A percentile compares a stretch with the other conserved stretches of the same genome.
phyloP scores from a whole-genome alignment of 2,329 filamentous ascomycete species.

The Microdochium bolleyi region DNA sequence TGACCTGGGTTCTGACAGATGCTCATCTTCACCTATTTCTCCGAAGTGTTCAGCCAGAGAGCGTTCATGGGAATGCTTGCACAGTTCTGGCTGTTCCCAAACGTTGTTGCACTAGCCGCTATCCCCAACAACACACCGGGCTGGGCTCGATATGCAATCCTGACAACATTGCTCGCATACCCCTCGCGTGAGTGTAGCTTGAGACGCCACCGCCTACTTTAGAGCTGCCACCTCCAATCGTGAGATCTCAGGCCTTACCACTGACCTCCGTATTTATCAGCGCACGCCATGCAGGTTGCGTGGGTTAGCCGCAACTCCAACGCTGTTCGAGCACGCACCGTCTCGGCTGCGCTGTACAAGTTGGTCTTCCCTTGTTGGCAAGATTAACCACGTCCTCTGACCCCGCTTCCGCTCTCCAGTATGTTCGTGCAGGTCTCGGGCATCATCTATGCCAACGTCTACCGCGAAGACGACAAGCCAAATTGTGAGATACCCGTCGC shows the following conservation, averaged over 20 bases:
- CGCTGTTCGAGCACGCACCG: constrained; percentile 26
- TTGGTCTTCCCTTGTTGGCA: no score
- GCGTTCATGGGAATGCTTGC: constrained; percentile 19
- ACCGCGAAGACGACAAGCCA: constrained; percentile 35
- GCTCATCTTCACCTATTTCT: constrained; percentile 19
- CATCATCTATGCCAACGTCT: constrained; percentile 37
- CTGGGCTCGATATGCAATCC: constrained; percentile 20
- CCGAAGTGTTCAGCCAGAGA: constrained; percentile 19
- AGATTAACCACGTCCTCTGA: no score
- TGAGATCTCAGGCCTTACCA: not conserved
- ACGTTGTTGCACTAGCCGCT: constrained; percentile 20
- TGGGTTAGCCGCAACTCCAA: constrained; percentile 29
- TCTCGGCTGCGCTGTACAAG: constrained; percentile 29
- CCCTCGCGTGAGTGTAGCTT: constrained; percentile 13
- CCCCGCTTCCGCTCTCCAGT: constrained; percentile 12
- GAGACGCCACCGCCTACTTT: no score
- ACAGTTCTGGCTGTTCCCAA: constrained; percentile 24
- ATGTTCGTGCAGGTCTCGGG: constrained; percentile 37
- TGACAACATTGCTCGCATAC: constrained; percentile 22
- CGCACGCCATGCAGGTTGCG: constrained; percentile 28
- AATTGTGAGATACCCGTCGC: constrained; percentile 23
- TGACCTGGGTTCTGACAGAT: constrained; percentile 3
- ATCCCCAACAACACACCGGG: constrained; percentile 16
- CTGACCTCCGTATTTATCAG: constrained; percentile 2
- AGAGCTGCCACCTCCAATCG: no score